Conservation (phyloP, 2,329 filamentous ascomycete species). For the Tolypocladium album region DNA sequence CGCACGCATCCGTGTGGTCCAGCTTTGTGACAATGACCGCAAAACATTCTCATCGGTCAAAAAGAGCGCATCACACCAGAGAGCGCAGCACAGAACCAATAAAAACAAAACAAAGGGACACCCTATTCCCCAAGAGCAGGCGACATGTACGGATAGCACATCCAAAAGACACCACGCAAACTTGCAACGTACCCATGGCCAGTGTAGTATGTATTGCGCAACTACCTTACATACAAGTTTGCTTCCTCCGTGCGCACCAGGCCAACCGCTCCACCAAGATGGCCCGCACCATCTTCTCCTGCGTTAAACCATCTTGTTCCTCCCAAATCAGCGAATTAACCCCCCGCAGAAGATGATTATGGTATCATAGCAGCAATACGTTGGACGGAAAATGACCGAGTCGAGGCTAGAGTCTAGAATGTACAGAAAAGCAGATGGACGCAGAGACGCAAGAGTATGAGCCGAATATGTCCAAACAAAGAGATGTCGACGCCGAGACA, state of each 20-base stretch:
- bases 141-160: background rate
- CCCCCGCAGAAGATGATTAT: conserved; percentile 19
- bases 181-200: background rate
- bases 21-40: too few species aligned
- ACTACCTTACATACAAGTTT: background rate
- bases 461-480: conserved; percentile 19
- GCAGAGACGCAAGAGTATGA: conserved; percentile 16
- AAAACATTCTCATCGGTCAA: background rate
- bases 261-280: background rate
- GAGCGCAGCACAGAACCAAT: background rate
- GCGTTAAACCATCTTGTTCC: background rate
- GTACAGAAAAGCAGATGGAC: conserved; percentile 17
- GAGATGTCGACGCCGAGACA: conserved; percentile 11
- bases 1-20: too few species aligned
- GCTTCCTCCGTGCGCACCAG: background rate
- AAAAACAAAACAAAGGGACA: background rate
- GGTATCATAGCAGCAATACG: conserved; percentile 16
- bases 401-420: conserved; percentile 22
- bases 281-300: background rate
- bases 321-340: conserved; percentile 16
- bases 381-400: conserved; percentile 14
- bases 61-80: background rate
- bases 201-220: background rate
- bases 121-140: too few species aligned
- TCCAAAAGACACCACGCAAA: background rate